phyloP scores from a whole-genome alignment of 75 land plant species.

The Picea glauca region DNA sequence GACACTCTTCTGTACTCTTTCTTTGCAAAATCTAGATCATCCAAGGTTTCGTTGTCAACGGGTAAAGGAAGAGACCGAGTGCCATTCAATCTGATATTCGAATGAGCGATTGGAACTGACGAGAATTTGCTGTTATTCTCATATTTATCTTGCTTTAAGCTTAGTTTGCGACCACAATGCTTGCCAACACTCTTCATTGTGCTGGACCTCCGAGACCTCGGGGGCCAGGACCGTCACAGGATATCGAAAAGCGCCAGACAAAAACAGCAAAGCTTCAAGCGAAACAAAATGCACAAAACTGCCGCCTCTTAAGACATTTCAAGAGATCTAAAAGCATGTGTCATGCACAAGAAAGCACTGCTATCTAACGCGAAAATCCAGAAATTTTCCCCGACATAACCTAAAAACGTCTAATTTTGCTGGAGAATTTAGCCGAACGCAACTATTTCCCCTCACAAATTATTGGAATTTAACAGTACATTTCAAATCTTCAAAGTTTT shows the following conservation, averaged over 20 bases:
- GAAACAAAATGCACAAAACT: background rate
- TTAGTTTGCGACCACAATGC: background rate
- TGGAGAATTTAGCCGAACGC: background rate
- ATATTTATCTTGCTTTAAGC: background rate
- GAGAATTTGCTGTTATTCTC: background rate
- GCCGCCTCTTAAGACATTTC: background rate
- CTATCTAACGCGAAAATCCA: background rate
- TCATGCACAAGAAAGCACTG: background rate
- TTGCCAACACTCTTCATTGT: background rate
- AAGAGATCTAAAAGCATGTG: background rate
- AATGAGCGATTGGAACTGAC: background rate
- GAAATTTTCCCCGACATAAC: background rate
- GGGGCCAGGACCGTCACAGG: background rate
- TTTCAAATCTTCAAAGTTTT: background rate
- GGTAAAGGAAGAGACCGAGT: constrained; percentile 10
- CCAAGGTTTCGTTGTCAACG: background rate
- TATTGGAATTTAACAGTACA: no score
- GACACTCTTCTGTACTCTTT: constrained; percentile 48
- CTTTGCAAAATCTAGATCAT: background rate
- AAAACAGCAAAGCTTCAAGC: background rate
- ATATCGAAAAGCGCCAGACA: background rate
- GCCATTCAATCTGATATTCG: background rate
- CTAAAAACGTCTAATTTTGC: no score
- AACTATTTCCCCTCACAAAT: background rate
- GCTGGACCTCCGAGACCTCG: background rate